Evolutionary conservation across 768 basidiomycete genomes (phyloP).

Genomic region (Tulasnella sp.): DNA sequence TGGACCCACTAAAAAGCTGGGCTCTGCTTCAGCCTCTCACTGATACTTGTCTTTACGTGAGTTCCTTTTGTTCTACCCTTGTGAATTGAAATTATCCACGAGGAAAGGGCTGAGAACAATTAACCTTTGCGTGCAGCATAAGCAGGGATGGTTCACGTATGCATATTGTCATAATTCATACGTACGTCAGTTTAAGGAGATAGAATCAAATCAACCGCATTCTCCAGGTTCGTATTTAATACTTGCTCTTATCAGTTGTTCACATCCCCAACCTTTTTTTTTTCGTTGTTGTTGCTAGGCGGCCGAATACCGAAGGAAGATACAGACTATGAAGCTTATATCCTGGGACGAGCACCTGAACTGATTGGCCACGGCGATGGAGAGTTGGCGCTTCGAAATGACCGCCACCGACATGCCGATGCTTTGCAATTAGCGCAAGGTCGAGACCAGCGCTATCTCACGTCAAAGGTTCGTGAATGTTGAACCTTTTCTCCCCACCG

Average conservation of each 20-base stretch:
- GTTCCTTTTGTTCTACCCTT: slow-evolving; percentile 29
- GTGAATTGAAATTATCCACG: neutral
- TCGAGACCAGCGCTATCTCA: slow-evolving; percentile 81
- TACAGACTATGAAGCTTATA: slow-evolving; percentile 48
- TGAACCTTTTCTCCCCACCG: no score
- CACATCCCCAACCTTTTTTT: neutral
- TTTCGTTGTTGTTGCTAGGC: slow-evolving; percentile 30
- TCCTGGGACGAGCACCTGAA: slow-evolving; percentile 55
- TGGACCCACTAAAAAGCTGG: slow-evolving; percentile 60
- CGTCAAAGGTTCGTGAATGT: slow-evolving; percentile 23
- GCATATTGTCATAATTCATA: slow-evolving; percentile 90
- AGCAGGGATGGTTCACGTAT: slow-evolving; percentile 95
- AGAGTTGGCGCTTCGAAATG: slow-evolving; percentile 32
- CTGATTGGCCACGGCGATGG: slow-evolving; percentile 33
- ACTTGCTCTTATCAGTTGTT: neutral
- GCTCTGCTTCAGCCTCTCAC: slow-evolving; percentile 65
- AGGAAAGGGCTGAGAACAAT: neutral
- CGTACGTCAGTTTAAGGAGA: slow-evolving; percentile 91
- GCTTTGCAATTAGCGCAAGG: slow-evolving; percentile 41
- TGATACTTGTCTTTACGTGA: slow-evolving; percentile 74
- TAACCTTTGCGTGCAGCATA: slow-evolving; percentile 41
- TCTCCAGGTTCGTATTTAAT: slow-evolving; percentile 40
- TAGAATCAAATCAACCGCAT: slow-evolving; percentile 48
- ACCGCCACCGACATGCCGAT: slow-evolving; percentile 8
- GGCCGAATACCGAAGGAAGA: slow-evolving; percentile 75